These are phyloP conservation scores for Suhomyces bokatorum DNA, from an alignment of 1,139 yeast species.

Conservation along the genomic window DNA sequence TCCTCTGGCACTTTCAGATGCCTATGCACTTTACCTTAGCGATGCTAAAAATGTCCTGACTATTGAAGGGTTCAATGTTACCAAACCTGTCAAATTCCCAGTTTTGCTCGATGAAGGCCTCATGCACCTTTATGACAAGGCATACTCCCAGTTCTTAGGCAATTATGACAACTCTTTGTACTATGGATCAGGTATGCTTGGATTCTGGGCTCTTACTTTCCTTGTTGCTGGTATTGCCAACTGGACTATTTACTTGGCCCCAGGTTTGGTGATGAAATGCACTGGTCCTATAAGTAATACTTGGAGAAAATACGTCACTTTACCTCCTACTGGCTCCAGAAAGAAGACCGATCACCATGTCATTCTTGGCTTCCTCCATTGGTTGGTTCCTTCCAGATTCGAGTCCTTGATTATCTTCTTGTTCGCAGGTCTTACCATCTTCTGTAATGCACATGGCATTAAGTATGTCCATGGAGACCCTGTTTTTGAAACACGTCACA, in stretches of 20 bases:
- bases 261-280: conserved; percentile 23
- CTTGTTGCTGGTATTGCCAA: conserved; percentile 42
- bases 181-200: conserved; percentile 50
- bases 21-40: conserved; percentile 20
- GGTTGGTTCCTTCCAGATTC: conserved; percentile 18
- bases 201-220: conserved; percentile 51
- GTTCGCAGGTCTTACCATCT: conserved; percentile 13
- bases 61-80: conserved; percentile 24
- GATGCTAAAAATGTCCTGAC: conserved; percentile 22
- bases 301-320: conserved; percentile 30
- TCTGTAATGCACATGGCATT: conserved; percentile 22
- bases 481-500: conserved; percentile 16
- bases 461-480: conserved; percentile 27
- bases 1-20: conserved; percentile 17
- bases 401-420: conserved; percentile 22
- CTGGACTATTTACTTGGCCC: conserved; percentile 36
- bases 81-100: conserved; percentile 25
- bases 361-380: conserved; percentile 22
- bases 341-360: conserved; percentile 26
- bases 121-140: conserved; percentile 17
- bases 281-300: conserved; percentile 26
- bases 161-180: conserved; percentile 41
- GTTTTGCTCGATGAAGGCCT: conserved; percentile 19
- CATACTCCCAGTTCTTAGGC: conserved; percentile 33
- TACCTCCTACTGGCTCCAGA: conserved; percentile 32